Conservation (phyloP, 1,284 basidiomycete genomes). For the Volvariella volvacea region DNA sequence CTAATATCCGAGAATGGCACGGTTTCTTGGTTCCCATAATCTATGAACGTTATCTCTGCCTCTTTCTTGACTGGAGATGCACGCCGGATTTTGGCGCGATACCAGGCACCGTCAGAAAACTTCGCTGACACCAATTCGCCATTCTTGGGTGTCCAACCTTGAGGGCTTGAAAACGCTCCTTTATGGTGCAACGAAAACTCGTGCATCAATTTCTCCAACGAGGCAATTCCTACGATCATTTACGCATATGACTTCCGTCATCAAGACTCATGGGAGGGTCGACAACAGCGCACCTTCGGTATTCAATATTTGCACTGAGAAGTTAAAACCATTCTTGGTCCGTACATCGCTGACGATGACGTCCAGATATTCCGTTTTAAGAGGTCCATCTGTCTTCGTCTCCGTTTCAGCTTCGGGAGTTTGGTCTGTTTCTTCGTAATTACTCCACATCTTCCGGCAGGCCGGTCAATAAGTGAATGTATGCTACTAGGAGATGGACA, state of each 20-base stretch:
- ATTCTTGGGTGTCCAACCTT: constrained; percentile 69
- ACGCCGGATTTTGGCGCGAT: constrained; percentile 84
- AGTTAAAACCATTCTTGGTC: constrained; percentile 67
- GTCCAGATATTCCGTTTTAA: constrained; percentile 84
- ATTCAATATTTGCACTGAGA: constrained; percentile 90
- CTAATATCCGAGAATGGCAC: constrained; percentile 71
- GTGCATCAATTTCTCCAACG: constrained; percentile 88
- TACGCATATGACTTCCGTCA: background rate
- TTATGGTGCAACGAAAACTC: constrained; percentile 87
- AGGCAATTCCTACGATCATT: constrained; percentile 60
- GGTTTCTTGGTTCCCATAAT: constrained; percentile 87
- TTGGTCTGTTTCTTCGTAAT: constrained; percentile 68
- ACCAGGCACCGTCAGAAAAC: constrained; percentile 90
- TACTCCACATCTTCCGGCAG: constrained; percentile 69
- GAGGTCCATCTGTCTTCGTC: constrained; percentile 41
- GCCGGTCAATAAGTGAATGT: constrained; percentile 7
- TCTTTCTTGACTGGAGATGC: constrained; percentile 81
- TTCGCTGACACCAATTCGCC: constrained; percentile 91
- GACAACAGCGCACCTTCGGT: constrained; percentile 68
- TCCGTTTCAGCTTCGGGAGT: constrained; percentile 38
- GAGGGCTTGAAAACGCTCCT: constrained; percentile 46
- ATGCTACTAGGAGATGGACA: constrained; percentile 19
- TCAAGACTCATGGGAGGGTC: background rate
- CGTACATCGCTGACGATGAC: constrained; percentile 89
- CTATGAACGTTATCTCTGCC: constrained; percentile 83